These are phyloP conservation scores for Acorus calamus DNA, from an alignment of 106 monocot species.

Conservation along the genomic window DNA sequence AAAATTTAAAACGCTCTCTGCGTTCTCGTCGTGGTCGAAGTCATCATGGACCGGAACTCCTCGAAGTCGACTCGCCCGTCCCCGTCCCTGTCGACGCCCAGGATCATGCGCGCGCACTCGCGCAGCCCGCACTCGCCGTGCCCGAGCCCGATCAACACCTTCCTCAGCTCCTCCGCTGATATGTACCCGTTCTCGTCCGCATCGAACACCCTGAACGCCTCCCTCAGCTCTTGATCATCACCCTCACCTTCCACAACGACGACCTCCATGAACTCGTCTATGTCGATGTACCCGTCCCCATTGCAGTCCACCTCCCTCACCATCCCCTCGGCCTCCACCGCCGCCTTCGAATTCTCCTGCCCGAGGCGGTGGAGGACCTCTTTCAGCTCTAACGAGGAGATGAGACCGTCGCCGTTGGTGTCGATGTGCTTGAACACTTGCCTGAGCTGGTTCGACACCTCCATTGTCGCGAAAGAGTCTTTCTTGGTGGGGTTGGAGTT, in stretches of 20 bases:
- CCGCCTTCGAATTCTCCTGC: slow-evolving; percentile 17
- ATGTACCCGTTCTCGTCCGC: slow-evolving; percentile 26
- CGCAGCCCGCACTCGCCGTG: slow-evolving; percentile 14
- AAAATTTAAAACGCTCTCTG: no score
- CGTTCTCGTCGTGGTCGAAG: no score
- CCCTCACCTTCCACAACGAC: slow-evolving; percentile 7
- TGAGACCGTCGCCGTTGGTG: slow-evolving; percentile 33
- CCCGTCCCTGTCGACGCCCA: slow-evolving; percentile 29
- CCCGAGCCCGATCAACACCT: slow-evolving; percentile 23
- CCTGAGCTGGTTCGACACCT: slow-evolving; percentile 24
- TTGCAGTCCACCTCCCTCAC: slow-evolving; percentile 23
- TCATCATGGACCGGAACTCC: slow-evolving; percentile 39
- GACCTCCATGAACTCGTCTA: slow-evolving; percentile 26
- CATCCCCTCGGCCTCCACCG: slow-evolving; percentile 14
- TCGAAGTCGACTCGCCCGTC: slow-evolving; percentile 37
- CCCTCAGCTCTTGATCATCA: slow-evolving; percentile 21
- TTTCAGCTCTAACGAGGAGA: slow-evolving; percentile 22
- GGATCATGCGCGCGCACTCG: slow-evolving; percentile 28
- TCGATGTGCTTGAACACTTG: slow-evolving; percentile 33
- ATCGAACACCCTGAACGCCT: slow-evolving; percentile 30
- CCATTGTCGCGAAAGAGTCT: not conserved
- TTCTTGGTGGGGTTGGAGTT: no score
- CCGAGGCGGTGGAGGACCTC: slow-evolving; percentile 25
- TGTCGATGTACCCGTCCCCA: slow-evolving; percentile 35
- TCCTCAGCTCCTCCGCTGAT: slow-evolving; percentile 25